Evolutionary conservation across 1,284 basidiomycete species (phyloP).

Genomic region (Naganishia sp.): DNA sequence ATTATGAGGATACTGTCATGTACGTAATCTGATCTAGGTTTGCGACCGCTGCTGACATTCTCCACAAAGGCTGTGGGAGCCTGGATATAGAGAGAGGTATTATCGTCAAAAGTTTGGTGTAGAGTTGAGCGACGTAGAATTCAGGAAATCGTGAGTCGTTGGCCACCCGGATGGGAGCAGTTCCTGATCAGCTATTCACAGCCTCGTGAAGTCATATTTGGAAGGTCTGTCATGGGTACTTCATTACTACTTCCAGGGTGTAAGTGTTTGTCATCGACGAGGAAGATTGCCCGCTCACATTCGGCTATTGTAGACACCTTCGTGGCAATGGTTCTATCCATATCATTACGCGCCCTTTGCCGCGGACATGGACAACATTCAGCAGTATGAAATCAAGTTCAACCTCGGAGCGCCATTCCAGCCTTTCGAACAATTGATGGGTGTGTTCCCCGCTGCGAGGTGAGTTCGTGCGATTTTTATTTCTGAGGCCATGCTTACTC

Average conservation of each 20-base stretch:
- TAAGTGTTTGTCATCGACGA: constrained; percentile 53
- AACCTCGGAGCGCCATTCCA: constrained; percentile 88
- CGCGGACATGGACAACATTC: constrained; percentile 83
- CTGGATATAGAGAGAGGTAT: constrained; percentile 93
- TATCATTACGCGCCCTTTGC: constrained; percentile 99
- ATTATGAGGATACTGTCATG: constrained; percentile 91
- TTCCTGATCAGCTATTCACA: constrained; percentile 46
- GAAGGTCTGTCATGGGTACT: constrained; percentile 97
- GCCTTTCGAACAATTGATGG: constrained; percentile 97
- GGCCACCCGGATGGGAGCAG: constrained; percentile 3
- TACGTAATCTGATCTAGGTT: constrained; percentile 55
- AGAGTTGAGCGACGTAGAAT: constrained; percentile 68
- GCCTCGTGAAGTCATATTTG: constrained; percentile 79
- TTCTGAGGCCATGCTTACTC: constrained; percentile 7
- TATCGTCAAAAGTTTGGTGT: constrained; percentile 92
- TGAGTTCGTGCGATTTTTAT: constrained; percentile 46
- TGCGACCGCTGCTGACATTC: not conserved
- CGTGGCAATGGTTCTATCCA: constrained; percentile 99
- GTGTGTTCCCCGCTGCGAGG: constrained; percentile 94
- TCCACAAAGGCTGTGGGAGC: constrained; percentile 75
- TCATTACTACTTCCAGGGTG: constrained; percentile 98
- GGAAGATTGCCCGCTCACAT: constrained; percentile 16
- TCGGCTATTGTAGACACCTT: constrained; percentile 67
- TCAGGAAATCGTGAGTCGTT: constrained; percentile 67
- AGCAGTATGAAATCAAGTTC: constrained; percentile 69